Percentiles rank a stretch among this genome's conserved stretches.
Conservation (phyloP, 768 basidiomycete species). For the Boletus speciosus region DNA sequence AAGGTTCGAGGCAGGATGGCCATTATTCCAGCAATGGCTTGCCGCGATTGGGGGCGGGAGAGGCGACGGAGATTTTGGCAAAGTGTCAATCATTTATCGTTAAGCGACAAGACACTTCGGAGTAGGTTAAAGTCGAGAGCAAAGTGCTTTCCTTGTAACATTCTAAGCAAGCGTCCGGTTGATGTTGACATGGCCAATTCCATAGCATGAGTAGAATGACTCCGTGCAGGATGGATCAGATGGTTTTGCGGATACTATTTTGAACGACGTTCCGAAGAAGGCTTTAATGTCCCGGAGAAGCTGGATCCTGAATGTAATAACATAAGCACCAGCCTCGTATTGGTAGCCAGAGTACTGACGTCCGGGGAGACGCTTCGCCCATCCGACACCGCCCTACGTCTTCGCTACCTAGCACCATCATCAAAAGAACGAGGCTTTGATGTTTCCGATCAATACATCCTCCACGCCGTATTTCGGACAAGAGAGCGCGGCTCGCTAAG, state of each 20-base stretch:
- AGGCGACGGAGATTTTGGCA: conserved; percentile 66
- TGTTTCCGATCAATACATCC: conserved; percentile 92
- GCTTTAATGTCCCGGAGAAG: conserved; percentile 78
- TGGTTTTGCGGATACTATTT: conserved; percentile 64
- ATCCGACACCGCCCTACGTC: conserved; percentile 90
- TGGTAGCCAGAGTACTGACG: conserved; percentile 49
- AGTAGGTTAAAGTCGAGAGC: neutral
- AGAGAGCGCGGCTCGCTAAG: conserved; percentile 70
- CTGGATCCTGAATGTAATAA: conserved; percentile 63
- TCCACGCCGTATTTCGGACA: conserved; percentile 74
- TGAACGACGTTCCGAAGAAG: conserved; percentile 92
- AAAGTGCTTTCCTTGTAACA: neutral
- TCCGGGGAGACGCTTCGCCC: conserved; percentile 76
- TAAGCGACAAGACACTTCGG: conserved; percentile 32
- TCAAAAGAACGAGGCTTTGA: conserved; percentile 77
- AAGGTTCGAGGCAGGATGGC: conserved; percentile 81
- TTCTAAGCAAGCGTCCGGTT: conserved; percentile 68
- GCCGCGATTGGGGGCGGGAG: conserved; percentile 55
- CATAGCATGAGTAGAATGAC: conserved; percentile 85
- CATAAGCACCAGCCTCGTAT: conserved; percentile 1
- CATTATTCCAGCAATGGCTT: conserved; percentile 71
- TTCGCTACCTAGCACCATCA: conserved; percentile 97
- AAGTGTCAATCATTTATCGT: conserved; percentile 74
- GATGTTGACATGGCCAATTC: conserved; percentile 87
- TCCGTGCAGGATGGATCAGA: conserved; percentile 51